A percentile compares a stretch with the other conserved stretches of the same genome.
phyloP scores from a whole-genome alignment of 352 stramenopile genomes.

The Globisporangium alternatum region DNA sequence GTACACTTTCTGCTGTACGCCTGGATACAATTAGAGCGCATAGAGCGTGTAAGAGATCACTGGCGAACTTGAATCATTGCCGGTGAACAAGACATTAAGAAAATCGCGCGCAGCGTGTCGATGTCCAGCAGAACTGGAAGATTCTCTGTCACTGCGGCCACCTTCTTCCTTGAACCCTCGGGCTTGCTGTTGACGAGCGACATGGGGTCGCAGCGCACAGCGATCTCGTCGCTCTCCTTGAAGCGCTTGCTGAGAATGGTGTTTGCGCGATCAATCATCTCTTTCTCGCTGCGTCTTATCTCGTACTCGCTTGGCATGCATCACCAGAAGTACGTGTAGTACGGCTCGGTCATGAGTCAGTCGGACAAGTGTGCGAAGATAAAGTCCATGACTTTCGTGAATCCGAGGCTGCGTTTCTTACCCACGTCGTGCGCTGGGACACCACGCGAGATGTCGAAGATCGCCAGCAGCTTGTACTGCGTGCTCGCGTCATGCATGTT shows the following conservation, averaged over 20 bases:
- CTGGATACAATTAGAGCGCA: slow-evolving; percentile 48
- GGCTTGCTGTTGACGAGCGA: slow-evolving; percentile 56
- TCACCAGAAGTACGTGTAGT: slow-evolving; percentile 58
- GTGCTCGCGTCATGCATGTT: neutral
- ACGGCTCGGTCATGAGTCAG: slow-evolving; percentile 28
- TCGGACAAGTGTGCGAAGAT: slow-evolving; percentile 2
- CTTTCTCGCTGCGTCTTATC: slow-evolving; percentile 20
- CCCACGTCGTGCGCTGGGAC: neutral
- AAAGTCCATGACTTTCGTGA: neutral
- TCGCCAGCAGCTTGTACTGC: neutral
- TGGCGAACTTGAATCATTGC: neutral
- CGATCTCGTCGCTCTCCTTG: slow-evolving; percentile 30
- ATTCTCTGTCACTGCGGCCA: too few relatives aligned
- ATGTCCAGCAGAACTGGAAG: neutral
- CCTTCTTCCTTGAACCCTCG: too few relatives aligned
- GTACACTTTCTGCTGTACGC: slow-evolving; percentile 44
- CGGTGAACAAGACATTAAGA: neutral
- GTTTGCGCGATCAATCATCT: slow-evolving; percentile 37
- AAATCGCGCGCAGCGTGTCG: slow-evolving; percentile 7
- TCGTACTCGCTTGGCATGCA: slow-evolving; percentile 54
- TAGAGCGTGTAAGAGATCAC: slow-evolving; percentile 42
- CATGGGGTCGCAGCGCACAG: slow-evolving; percentile 35
- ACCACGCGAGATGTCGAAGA: neutral
- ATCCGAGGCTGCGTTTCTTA: neutral
- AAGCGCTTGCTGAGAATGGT: slow-evolving; percentile 35